Base-by-base conservation (phyloP, 2,329 filamentous ascomycete genomes). In the Fusarium xyrophilum region DNA sequence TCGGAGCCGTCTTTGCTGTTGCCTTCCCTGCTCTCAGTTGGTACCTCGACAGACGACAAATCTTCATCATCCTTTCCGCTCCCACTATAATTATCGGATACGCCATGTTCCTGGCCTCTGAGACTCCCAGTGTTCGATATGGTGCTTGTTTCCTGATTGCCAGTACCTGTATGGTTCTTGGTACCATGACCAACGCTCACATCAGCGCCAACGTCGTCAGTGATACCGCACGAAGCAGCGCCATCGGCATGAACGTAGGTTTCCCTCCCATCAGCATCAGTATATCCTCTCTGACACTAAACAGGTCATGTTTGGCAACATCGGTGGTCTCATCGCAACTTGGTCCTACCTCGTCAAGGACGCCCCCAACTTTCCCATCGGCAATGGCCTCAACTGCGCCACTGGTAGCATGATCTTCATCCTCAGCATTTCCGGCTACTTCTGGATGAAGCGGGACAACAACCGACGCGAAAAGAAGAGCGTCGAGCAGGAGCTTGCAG, bases 281-380 rank as follows among this genome's bases (percentile, higher is more conserved):
- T 0, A 12, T n/a, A 10, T 7, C 6, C 21, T 11, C 27, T 19
- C 57, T 61, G 17, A 70, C 56, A 57, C 30, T 30, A 19, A 9
- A 5, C 11, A 74, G 73, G 73, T 74, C 58, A 74, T 74, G 73
- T 75, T 74, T 69, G 73, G 73, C 9, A 74, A 74, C 28, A 60
- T 92, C n/a, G 91, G 91, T 4, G 91, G 90, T 0, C 76, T 92
- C 35, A 84, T 89, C 58, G 83, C 85, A 1, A 90, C 88, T 1
- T 91, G 88, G 89, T 83, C 81, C 2, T 91, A 89, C 77, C 71
- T 91, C 43, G 84, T 85, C 0, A 85, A 79, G 55, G 90, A 93
- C 70, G 85, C 70, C 0, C 90, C 90, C 0, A 78, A 91, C 62
- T 93, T 87, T 71, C 86, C 80, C 28, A 91, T 91, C 43, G 91